phyloP scores from a whole-genome alignment of 1,284 basidiomycete genomes.

The Inonotus hispidus region DNA sequence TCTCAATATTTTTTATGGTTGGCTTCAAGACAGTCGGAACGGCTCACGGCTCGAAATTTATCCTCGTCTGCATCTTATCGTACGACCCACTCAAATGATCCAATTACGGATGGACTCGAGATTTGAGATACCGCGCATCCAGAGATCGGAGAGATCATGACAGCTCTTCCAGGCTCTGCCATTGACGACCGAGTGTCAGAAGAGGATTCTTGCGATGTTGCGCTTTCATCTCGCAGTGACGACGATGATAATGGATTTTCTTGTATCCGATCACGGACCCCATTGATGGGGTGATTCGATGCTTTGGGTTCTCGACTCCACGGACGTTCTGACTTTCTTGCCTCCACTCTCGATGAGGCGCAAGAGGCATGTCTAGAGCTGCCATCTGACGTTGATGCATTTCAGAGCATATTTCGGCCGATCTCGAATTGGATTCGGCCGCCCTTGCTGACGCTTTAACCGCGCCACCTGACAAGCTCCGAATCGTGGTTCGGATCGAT shows the following conservation, averaged over 20 bases:
- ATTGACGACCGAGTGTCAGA: background rate
- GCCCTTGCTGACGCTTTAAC: background rate
- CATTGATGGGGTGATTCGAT: background rate
- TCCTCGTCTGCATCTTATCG: background rate
- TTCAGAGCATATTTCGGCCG: background rate
- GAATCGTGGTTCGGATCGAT: background rate
- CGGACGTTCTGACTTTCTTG: background rate
- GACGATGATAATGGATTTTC: background rate
- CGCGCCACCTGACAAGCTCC: background rate
- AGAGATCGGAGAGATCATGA: background rate
- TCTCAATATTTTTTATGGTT: background rate
- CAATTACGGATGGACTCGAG: background rate
- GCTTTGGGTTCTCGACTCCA: background rate
- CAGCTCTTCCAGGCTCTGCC: background rate
- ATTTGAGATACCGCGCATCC: constrained; percentile 4
- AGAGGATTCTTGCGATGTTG: background rate
- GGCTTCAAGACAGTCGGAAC: no score
- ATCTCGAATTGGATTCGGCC: background rate
- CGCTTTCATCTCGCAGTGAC: background rate
- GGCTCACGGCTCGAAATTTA: background rate
- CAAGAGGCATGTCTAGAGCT: no score
- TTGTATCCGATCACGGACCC: background rate
- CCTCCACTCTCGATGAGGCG: background rate
- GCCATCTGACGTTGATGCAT: background rate
- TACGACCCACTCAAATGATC: background rate